A percentile compares a stretch with the other conserved stretches of the same genome.
Evolutionary conservation across 257 asterid species (phyloP).

Genomic region (Scutellaria barbata): DNA sequence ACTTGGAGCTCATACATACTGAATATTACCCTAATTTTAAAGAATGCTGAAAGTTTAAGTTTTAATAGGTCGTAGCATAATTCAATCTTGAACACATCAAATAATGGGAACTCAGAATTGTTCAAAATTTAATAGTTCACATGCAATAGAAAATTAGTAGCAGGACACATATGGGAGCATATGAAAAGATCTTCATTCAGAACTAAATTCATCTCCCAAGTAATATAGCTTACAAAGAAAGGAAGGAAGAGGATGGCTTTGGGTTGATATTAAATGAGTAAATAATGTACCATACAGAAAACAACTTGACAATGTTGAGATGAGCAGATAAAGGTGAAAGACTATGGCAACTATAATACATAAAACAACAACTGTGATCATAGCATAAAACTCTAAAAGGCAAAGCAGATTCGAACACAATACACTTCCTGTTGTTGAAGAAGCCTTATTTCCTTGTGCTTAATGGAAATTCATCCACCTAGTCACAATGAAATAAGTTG

Average conservation of each 20-base stretch:
- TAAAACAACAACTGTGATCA: not conserved
- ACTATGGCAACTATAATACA: not conserved
- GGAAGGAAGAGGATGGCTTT: not conserved
- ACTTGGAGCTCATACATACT: not conserved
- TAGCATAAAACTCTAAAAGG: not conserved
- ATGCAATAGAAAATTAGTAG: not conserved
- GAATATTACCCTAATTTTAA: not conserved
- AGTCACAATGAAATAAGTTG: not conserved
- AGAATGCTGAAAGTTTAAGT: not conserved
- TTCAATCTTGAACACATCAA: not conserved
- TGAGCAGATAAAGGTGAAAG: constrained; percentile 13
- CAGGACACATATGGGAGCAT: not conserved
- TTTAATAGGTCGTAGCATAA: not conserved
- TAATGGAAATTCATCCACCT: not conserved
- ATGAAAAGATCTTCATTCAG: not conserved
- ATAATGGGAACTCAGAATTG: not conserved
- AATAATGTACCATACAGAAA: not conserved
- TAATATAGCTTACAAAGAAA: not conserved
- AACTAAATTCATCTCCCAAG: not conserved
- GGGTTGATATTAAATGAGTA: not conserved
- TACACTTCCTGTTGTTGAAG: not conserved
- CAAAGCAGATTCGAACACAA: not conserved
- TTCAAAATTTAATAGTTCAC: not conserved
- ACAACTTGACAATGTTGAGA: not conserved
- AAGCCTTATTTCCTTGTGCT: not conserved